phyloP scores from a whole-genome alignment of 345 rosid species.

The Psidium friedrichsthalianum region DNA sequence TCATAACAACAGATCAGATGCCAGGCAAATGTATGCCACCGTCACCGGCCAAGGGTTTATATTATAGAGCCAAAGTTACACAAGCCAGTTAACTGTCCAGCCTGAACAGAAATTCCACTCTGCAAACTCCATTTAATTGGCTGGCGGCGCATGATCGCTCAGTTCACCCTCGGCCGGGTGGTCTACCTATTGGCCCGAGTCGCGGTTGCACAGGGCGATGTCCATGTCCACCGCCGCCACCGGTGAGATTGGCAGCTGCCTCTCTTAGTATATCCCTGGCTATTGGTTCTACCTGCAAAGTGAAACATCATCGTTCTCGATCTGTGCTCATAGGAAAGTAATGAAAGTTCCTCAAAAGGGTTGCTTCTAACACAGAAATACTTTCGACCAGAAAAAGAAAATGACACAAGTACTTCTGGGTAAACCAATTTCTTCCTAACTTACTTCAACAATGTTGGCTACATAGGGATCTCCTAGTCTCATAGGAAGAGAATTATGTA shows the following conservation, averaged over 20 bases:
- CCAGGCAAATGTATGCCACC: neutral
- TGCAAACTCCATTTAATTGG: neutral
- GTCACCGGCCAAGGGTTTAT: neutral
- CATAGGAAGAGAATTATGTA: neutral
- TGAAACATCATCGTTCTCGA: neutral
- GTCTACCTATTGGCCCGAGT: neutral
- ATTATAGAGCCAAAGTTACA: neutral
- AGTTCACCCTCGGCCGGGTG: neutral
- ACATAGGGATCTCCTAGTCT: neutral
- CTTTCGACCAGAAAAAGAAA: neutral
- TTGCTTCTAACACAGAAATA: neutral
- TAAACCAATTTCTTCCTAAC: neutral
- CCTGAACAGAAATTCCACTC: neutral
- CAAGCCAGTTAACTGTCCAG: neutral
- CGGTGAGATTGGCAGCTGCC: neutral
- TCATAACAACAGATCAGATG: neutral
- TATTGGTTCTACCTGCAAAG: neutral
- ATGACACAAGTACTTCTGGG: neutral
- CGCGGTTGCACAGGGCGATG: neutral
- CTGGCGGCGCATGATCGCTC: neutral
- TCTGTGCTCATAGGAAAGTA: neutral
- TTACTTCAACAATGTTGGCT: neutral
- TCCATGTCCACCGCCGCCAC: neutral
- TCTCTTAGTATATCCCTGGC: neutral
- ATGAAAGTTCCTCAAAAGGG: neutral